Base-by-base conservation (phyloP, 768 basidiomycete genomes). In the Dendrothele bispora region DNA sequence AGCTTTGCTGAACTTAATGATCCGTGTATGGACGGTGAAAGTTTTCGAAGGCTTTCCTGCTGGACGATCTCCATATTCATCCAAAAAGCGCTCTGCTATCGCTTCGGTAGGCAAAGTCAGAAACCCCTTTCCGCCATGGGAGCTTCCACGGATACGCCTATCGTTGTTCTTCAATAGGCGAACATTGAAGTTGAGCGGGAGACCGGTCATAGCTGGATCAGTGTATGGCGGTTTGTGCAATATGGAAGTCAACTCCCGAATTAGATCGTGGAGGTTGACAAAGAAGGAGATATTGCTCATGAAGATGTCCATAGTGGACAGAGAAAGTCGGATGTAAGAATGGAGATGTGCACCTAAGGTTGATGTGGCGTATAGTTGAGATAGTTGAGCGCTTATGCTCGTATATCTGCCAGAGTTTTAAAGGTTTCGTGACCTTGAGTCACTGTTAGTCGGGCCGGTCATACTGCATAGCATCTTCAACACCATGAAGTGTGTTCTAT, bases 141-240 rank as follows among this genome's bases (percentile, higher is more conserved):
- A 47, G 15, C 55, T 59, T 14, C 50, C 40, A 22, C 34, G 35
- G 0, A 61, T 51, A 29, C 49, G 41, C 32, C 36, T 38, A 8
- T 50, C 51, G 35, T 63, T 71, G 49, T 71, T 68, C 27, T 63
- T 68, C 56, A 77, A 75, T 14, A 83, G 65, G 39, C 65, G 61
- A 4, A 83, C 71, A 32, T 79, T 67, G 52, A 84, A 85, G 52
- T 84, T 84, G 21, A 79, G 54, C 0, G 56, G 73, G 1, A 60
- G 47, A n/a, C n/a, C n/a, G n/a, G n/a, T n/a, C 1, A 50, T 42
- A 5, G 64, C 57, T 35, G 59, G 54, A 1, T 37, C 38, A 2
- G 62, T 53, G 59, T 77, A 82, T 2, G 54, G 55, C 6, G 67
- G 62, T 3, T 55, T 44, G 51, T 86, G 83, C 1, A 86, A 66